Conservation (phyloP, 805 yeast species). For the Zygosaccharomyces gambellarensis region DNA sequence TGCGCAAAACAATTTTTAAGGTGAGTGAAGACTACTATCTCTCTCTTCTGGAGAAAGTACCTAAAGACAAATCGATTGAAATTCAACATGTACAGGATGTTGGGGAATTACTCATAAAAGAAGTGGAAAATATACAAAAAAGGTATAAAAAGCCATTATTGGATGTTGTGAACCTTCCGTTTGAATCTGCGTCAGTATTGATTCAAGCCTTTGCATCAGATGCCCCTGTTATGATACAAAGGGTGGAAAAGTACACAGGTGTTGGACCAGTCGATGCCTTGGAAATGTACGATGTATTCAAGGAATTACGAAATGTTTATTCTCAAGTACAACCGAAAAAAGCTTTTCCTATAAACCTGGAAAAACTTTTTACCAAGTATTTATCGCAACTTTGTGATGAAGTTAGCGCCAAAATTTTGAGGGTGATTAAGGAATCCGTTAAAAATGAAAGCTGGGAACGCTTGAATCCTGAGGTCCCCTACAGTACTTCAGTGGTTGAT, state of each 20-base stretch:
- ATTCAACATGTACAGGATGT: slow-evolving; percentile 53
- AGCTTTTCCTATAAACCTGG: slow-evolving; percentile 50
- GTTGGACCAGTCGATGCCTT: slow-evolving; percentile 53
- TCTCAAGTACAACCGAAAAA: slow-evolving; percentile 42
- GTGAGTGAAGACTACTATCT: slow-evolving; percentile 45
- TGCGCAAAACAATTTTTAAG: slow-evolving; percentile 36
- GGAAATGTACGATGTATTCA: slow-evolving; percentile 49
- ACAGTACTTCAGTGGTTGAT: slow-evolving; percentile 63
- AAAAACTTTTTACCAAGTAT: slow-evolving; percentile 49
- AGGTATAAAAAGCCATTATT: slow-evolving; percentile 58
- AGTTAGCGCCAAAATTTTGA: slow-evolving; percentile 43
- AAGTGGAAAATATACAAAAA: slow-evolving; percentile 50
- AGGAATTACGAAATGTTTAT: slow-evolving; percentile 49
- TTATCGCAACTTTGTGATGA: slow-evolving; percentile 38
- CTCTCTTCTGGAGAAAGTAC: slow-evolving; percentile 44
- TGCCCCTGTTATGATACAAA: slow-evolving; percentile 45
- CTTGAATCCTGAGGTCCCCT: slow-evolving; percentile 40
- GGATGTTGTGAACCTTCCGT: slow-evolving; percentile 50
- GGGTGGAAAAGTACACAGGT: slow-evolving; percentile 41
- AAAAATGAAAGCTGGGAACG: slow-evolving; percentile 55
- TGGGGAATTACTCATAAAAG: slow-evolving; percentile 48
- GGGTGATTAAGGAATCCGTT: slow-evolving; percentile 52
- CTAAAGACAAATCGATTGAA: slow-evolving; percentile 51
- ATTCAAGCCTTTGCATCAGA: slow-evolving; percentile 52
- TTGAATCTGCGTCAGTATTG: slow-evolving; percentile 45